Evolutionary conservation across 2,329 filamentous ascomycete genomes (phyloP).

Genomic region (Lojkania enalia): DNA sequence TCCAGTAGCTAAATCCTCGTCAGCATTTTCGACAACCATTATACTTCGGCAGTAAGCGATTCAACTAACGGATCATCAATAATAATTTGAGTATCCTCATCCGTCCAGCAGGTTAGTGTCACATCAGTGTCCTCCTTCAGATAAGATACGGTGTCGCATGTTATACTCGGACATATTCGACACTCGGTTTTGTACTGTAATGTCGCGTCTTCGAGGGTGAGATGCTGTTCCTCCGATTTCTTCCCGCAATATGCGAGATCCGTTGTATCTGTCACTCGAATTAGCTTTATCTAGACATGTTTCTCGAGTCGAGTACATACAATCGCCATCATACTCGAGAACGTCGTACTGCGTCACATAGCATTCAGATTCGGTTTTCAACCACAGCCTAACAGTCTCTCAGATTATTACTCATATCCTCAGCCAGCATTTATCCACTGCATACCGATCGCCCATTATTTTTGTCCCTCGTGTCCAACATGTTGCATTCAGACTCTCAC

Average conservation of each 20-base stretch:
- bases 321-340: conserved; percentile 28
- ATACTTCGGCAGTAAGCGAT: neutral
- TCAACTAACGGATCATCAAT: conserved; percentile 36
- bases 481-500: conserved; percentile 27
- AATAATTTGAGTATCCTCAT: conserved; percentile 23
- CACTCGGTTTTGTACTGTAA: conserved; percentile 35
- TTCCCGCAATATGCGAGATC: conserved; percentile 32
- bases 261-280: conserved; percentile 16
- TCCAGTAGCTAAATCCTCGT: conserved; percentile 22
- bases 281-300: conserved; percentile 1
- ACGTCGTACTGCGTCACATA: conserved; percentile 38
- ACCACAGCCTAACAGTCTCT: conserved; percentile 25
- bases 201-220: conserved; percentile 29
- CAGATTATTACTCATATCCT: neutral
- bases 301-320: conserved; percentile 16
- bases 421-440: neutral
- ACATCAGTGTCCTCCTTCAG: conserved; percentile 31
- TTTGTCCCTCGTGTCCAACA: conserved; percentile 37
- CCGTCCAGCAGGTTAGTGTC: conserved; percentile 34
- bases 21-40: conserved; percentile 1
- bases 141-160: conserved; percentile 27
- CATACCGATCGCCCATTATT: conserved; percentile 28
- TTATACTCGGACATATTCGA: conserved; percentile 25
- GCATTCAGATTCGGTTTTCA: conserved; percentile 31
- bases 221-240: conserved; percentile 26